A percentile compares a stretch with the other conserved stretches of the same genome.
These are phyloP conservation scores for Rhodotorula sp. DNA, from an alignment of 1,284 basidiomycete genomes.

Conservation along the genomic window DNA sequence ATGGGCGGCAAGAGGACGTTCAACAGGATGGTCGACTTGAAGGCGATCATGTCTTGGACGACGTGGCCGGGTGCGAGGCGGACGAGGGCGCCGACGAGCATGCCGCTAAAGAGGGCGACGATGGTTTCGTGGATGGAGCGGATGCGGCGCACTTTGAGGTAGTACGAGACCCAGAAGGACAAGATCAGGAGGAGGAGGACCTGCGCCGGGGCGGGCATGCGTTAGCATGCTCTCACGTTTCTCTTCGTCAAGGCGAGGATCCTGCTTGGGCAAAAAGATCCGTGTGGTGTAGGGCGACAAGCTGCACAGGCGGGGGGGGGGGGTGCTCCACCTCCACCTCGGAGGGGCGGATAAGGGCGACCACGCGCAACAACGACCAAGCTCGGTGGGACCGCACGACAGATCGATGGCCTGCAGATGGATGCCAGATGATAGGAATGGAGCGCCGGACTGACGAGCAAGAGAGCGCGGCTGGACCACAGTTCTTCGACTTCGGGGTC, in stretches of 20 bases:
- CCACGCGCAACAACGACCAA: too few relatives aligned
- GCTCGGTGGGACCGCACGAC: too few relatives aligned
- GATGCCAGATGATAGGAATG: too few relatives aligned
- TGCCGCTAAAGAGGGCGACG: constrained; percentile 90
- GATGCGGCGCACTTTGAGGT: constrained; percentile 94
- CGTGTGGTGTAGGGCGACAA: too few relatives aligned
- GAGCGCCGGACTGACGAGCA: constrained; percentile 25
- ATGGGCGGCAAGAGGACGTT: constrained; percentile 96
- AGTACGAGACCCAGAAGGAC: constrained; percentile 95
- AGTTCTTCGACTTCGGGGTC: constrained; percentile 37
- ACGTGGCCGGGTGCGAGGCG: constrained; percentile 86
- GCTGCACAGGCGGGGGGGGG: too few relatives aligned
- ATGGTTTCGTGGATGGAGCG: constrained; percentile 95
- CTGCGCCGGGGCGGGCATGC: constrained; percentile 7
- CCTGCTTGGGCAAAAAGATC: too few relatives aligned
- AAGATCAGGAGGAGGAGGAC: constrained; percentile 91
- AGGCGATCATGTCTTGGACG: constrained; percentile 86
- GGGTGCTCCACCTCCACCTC: too few relatives aligned
- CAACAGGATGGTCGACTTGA: constrained; percentile 93
- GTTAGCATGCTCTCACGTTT: too few relatives aligned
- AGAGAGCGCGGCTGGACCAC: constrained; percentile 26
- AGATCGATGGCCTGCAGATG: too few relatives aligned
- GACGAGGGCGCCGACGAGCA: constrained; percentile 90
- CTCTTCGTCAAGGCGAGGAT: too few relatives aligned
- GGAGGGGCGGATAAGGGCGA: too few relatives aligned